A percentile compares a stretch with the other conserved stretches of the same genome.
Conservation (phyloP, 2,329 filamentous ascomycete species). For the Cryoendolithus antarcticus region DNA sequence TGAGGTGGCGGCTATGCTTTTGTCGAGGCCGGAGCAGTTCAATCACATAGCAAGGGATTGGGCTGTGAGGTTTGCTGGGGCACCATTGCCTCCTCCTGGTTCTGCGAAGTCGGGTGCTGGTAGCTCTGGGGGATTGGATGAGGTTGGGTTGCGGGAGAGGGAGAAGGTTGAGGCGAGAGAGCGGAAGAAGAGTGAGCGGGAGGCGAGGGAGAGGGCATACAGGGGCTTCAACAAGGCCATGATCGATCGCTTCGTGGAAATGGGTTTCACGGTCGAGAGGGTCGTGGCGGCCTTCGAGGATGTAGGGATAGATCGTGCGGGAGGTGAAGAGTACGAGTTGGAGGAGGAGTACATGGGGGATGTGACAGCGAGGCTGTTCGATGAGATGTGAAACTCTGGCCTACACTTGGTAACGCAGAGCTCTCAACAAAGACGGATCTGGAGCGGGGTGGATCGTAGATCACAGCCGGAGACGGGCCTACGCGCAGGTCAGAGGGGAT, state of each 20-base stretch:
- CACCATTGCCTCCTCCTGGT: constrained; percentile 50
- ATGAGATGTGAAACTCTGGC: constrained; percentile 46
- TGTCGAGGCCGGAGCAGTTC: constrained; percentile 67
- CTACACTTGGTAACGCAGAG: no score
- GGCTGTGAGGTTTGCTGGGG: constrained; percentile 73
- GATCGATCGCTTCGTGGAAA: constrained; percentile 70
- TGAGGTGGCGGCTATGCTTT: constrained; percentile 83
- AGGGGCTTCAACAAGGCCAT: constrained; percentile 76
- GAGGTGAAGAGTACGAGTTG: constrained; percentile 70
- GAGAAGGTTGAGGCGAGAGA: constrained; percentile 42
- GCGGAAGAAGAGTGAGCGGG: constrained; percentile 41
- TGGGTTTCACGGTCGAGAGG: constrained; percentile 83
- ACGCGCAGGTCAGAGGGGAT: no score
- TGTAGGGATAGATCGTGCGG: constrained; percentile 67
- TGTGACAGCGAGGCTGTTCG: constrained; percentile 72
- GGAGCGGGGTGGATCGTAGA: no score
- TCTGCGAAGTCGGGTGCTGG: constrained; percentile 21
- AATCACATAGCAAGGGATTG: constrained; percentile 76
- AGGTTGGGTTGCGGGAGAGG: constrained; percentile 38
- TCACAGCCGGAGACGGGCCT: no score
- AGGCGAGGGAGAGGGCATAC: constrained; percentile 43
- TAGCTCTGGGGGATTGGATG: constrained; percentile 11
- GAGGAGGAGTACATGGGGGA: constrained; percentile 85
- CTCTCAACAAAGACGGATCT: no score
- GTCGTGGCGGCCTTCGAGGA: constrained; percentile 64